These are phyloP conservation scores for Podosphaera xanthii DNA, from an alignment of 2,329 filamentous ascomycete genomes.

Conservation along the genomic window DNA sequence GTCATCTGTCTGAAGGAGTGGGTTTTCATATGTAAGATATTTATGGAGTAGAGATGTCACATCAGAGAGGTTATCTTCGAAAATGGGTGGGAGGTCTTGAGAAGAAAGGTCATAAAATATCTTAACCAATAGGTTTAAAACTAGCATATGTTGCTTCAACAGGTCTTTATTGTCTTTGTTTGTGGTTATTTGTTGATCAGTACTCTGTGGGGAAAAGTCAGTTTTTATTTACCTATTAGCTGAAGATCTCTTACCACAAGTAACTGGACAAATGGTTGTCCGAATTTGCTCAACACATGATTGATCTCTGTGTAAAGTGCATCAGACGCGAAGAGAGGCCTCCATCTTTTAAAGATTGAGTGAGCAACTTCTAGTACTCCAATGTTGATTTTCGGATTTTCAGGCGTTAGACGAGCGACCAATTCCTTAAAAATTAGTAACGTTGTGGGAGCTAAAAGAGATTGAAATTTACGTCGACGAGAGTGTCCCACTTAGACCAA, in stretches of 20 bases:
- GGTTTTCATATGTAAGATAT: conserved; percentile 75
- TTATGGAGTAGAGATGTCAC: conserved; percentile 71
- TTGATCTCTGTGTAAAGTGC: conserved; percentile 89
- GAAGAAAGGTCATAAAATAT: conserved; percentile 93
- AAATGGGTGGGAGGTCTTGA: conserved; percentile 83
- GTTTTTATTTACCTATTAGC: not conserved
- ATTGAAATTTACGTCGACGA: conserved; percentile 42
- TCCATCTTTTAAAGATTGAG: conserved; percentile 92
- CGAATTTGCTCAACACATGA: conserved; percentile 75
- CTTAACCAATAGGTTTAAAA: conserved; percentile 72
- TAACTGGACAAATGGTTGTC: conserved; percentile 58
- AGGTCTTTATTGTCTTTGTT: conserved; percentile 53
- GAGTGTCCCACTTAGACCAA: conserved; percentile 86
- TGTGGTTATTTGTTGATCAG: conserved; percentile 47
- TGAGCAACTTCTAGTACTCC: conserved; percentile 93
- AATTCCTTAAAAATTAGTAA: conserved; percentile 37
- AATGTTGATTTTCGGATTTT: conserved; percentile 68
- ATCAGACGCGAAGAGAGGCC: conserved; percentile 80
- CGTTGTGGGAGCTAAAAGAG: not conserved
- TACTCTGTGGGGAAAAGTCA: conserved; percentile 24
- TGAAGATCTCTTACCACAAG: conserved; percentile 34
- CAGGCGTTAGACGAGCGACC: conserved; percentile 61
- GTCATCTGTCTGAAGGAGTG: conserved; percentile 61
- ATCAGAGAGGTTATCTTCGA: conserved; percentile 65
- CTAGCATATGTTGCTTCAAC: conserved; percentile 59